phyloP scores from a whole-genome alignment of 306 rosid species.

The Prunus kanzakura region DNA sequence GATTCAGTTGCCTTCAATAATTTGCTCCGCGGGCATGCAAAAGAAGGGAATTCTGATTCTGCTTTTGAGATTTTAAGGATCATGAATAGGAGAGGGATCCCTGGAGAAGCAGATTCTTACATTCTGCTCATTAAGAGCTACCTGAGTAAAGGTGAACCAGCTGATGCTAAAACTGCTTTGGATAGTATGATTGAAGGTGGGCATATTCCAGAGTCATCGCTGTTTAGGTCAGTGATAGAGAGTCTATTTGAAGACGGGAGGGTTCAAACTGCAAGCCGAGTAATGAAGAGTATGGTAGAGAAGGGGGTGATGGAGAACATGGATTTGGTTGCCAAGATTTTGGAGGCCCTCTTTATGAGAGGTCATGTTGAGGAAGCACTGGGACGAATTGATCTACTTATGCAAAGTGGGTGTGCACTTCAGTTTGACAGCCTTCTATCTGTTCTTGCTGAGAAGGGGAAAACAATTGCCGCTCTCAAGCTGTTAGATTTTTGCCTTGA shows the following conservation, averaged over 20 bases:
- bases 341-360: conserved; percentile 83
- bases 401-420: conserved; percentile 53
- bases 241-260: conserved; percentile 81
- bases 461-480: conserved; percentile 87
- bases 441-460: conserved; percentile 71
- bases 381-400: conserved; percentile 73
- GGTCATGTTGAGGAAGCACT: conserved; percentile 93
- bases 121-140: conserved; percentile 71
- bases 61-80: conserved; percentile 79
- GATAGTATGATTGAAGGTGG: conserved; percentile 88
- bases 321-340: conserved; percentile 76
- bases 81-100: conserved; percentile 78
- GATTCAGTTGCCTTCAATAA: conserved; percentile 74
- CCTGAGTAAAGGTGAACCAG: conserved; percentile 82
- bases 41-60: conserved; percentile 83
- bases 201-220: conserved; percentile 59
- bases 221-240: conserved; percentile 69
- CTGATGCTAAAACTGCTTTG: conserved; percentile 80
- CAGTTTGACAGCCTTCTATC: conserved; percentile 60
- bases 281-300: conserved; percentile 87
- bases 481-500: conserved; percentile 79
- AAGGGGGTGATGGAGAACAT: conserved; percentile 78
- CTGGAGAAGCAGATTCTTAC: conserved; percentile 67
- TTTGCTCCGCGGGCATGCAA: conserved; percentile 75
- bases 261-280: conserved; percentile 93